Evolutionary conservation across 495 filamentous ascomycete genomes (phyloP), one percentile per base, ranked within the genome.

Genomic region (Penicillium coprophilum): DNA sequence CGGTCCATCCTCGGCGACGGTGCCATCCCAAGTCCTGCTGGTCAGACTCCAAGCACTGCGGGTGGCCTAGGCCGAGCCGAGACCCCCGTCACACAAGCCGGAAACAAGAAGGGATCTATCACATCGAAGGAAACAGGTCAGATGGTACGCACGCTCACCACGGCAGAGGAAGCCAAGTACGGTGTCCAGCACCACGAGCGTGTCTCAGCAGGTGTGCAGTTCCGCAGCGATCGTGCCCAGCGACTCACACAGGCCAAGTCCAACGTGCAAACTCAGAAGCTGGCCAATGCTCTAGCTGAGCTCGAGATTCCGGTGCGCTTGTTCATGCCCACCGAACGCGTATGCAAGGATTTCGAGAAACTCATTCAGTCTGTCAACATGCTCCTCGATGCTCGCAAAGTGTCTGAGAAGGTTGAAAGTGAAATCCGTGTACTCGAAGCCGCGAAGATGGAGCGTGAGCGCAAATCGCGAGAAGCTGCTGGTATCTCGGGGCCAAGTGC

Each of bases 131-230:
- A 75, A 53, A 65, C 76, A 12, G 71, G 75, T 32, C 80, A 77
- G 13, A 75, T 85, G 23, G 80, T 87, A 15, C 81, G 84, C 59
- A 85, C 86, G 48, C 87, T 96, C 53, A 85, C 85, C 0, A 77
- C 85, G 36, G 80, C 85, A 45, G 87, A 94, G 62, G 87, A 96
- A 74, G 66, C 77, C 31, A 80, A 85, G 15, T 97, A 90, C 66
- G 94, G 92, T 45, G 86, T 97, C 1, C 80, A 86, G 10, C 88
- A 89, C 59, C 90, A 94, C 63, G 95, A 98, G 31, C 91, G 92
- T 1, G 79, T 96, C 23, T 83, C 88, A 17, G 77, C 79, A 32
- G 78, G 87, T 50, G 74, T 90, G 63, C 71, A 90, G 24, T 97
- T 96, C 83, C 87, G 90, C 32, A 87, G 87, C 59, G 92, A 97